These are phyloP conservation scores for Harrya chromipes DNA, from an alignment of 768 basidiomycete genomes.

Conservation along the genomic window DNA sequence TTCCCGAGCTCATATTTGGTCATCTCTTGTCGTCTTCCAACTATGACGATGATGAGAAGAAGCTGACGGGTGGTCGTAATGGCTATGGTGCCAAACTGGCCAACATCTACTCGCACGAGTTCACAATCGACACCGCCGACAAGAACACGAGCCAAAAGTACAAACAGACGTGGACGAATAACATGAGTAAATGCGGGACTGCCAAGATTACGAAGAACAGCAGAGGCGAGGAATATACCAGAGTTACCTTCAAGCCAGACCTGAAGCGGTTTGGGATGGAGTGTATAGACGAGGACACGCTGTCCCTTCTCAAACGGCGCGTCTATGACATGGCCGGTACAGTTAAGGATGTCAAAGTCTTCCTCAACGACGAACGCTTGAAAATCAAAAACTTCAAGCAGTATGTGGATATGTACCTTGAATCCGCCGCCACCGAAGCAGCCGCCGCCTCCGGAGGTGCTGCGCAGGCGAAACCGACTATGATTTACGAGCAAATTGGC, in stretches of 20 bases:
- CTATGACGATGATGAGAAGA: constrained; percentile 99
- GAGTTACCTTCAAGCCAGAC: constrained; percentile 91
- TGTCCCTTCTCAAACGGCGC: constrained; percentile 84
- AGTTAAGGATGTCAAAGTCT: constrained; percentile 88
- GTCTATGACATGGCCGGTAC: constrained; percentile 99
- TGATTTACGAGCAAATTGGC: constrained; percentile 79
- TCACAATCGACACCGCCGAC: constrained; percentile 94
- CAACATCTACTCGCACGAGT: constrained; percentile 96
- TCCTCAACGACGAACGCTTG: constrained; percentile 85
- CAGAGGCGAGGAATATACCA: constrained; percentile 87
- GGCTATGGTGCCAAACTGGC: constrained; percentile 98
- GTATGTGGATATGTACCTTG: constrained; percentile 92
- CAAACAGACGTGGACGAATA: constrained; percentile 90
- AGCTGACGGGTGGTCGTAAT: constrained; percentile 96
- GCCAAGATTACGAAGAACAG: constrained; percentile 93
- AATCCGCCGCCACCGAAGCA: constrained; percentile 69
- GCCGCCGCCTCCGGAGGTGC: constrained; percentile 74
- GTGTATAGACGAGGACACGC: constrained; percentile 85
- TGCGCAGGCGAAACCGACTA: constrained; percentile 65
- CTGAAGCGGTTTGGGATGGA: constrained; percentile 91
- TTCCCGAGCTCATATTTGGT: constrained; percentile 97
- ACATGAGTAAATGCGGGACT: constrained; percentile 86
- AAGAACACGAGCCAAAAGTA: constrained; percentile 85
- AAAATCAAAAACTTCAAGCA: constrained; percentile 96
- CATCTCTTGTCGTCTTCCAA: constrained; percentile 92